A percentile compares a stretch with the other conserved stretches of the same genome.
Conservation (phyloP, 306 rosid genomes). For the Rosa chinensis region DNA sequence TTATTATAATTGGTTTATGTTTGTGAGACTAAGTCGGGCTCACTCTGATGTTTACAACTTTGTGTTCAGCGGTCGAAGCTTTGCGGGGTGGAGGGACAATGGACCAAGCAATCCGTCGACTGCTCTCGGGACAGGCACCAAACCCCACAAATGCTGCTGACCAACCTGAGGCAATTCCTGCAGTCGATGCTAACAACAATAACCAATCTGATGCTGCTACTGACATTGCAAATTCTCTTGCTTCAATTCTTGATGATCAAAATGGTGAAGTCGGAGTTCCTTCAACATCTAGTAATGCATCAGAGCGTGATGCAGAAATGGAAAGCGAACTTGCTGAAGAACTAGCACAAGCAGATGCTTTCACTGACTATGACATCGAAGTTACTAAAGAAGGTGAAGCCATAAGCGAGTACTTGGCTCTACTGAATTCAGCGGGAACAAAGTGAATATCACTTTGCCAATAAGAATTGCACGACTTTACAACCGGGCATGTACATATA, state of each 20-base stretch:
- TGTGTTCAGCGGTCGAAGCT: constrained; percentile 64
- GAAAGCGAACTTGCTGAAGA: constrained; percentile 50
- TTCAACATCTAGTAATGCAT: constrained; percentile 26
- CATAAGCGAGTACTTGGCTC: constrained; percentile 66
- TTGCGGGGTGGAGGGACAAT: constrained; percentile 45
- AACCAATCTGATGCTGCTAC: constrained; percentile 21
- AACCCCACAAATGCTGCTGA: constrained; percentile 14
- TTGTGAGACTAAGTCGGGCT: constrained; percentile 2
- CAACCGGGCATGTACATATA: constrained; percentile 7
- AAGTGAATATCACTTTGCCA: constrained; percentile 19
- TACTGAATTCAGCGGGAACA: constrained; percentile 47
- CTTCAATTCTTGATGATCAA: constrained; percentile 14
- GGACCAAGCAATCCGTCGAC: constrained; percentile 46
- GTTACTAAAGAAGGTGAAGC: constrained; percentile 65
- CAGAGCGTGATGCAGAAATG: constrained; percentile 49
- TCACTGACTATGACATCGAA: constrained; percentile 54
- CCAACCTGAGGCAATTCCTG: constrained; percentile 27
- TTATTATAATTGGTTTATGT: neutral
- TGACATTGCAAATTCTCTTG: constrained; percentile 35
- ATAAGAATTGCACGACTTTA: constrained; percentile 19
- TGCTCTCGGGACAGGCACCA: constrained; percentile 41
- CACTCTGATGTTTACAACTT: constrained; percentile 20
- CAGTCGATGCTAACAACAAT: constrained; percentile 20
- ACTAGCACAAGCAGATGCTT: constrained; percentile 39
- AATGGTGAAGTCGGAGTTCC: constrained; percentile 28